Percentiles rank a stretch among this genome's conserved stretches.
These are phyloP conservation scores for Tagetes patula DNA, from an alignment of 129 eudicot genomes.

Conservation along the genomic window DNA sequence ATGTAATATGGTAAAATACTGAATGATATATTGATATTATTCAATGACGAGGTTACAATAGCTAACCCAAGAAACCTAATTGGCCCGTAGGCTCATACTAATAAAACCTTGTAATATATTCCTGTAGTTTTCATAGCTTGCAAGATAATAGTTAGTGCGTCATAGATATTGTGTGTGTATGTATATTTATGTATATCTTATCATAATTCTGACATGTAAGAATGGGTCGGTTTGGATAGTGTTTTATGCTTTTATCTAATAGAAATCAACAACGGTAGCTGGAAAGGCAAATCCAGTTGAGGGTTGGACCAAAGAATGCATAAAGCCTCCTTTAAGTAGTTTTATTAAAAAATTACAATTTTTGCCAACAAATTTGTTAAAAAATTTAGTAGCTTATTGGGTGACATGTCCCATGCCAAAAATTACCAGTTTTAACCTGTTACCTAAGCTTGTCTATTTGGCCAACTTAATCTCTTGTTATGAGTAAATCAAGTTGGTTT, in stretches of 20 bases:
- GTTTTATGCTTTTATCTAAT: not conserved
- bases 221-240: not conserved
- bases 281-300: not conserved
- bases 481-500: slow-evolving; percentile 1
- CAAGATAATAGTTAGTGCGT: no score
- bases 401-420: not conserved
- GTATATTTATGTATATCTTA: not conserved
- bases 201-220: not conserved
- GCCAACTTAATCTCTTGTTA: not conserved
- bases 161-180: no score
- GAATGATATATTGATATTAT: no score
- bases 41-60: no score
- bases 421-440: not conserved
- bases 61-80: no score
- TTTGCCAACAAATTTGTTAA: not conserved
- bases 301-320: not conserved
- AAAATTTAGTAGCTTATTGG: not conserved
- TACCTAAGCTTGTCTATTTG: not conserved
- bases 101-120: no score
- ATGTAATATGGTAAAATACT: no score
- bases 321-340: not conserved
- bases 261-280: not conserved
- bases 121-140: no score
- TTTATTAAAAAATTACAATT: not conserved
- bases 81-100: no score